Evolutionary conservation across 2,329 filamentous ascomycete species (phyloP).

Genomic region (Hymenoscyphus albidus): DNA sequence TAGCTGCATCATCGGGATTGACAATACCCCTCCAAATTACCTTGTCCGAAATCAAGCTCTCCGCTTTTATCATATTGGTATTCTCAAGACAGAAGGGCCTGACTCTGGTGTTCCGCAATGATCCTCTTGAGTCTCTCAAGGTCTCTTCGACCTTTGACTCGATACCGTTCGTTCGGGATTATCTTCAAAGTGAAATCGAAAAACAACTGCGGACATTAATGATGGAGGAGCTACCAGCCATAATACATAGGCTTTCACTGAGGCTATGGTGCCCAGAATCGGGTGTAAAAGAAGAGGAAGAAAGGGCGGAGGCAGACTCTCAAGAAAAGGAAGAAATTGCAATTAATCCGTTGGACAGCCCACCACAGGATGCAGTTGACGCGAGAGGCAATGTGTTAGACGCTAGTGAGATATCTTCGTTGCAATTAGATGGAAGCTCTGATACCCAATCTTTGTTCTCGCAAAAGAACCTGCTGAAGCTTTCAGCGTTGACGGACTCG

Average conservation of each 20-base stretch:
- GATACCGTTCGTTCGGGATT: slow-evolving; percentile 96
- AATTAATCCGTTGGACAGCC: slow-evolving; percentile 76
- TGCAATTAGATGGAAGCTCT: slow-evolving; percentile 73
- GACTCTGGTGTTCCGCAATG: slow-evolving; percentile 95
- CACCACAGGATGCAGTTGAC: slow-evolving; percentile 79
- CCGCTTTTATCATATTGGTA: slow-evolving; percentile 94
- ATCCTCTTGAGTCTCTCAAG: slow-evolving; percentile 94
- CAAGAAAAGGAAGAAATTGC: slow-evolving; percentile 46
- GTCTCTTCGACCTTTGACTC: slow-evolving; percentile 99
- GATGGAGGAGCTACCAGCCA: slow-evolving; percentile 96
- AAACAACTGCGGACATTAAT: slow-evolving; percentile 86
- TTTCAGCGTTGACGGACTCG: slow-evolving; percentile 80
- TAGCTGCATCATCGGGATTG: slow-evolving; percentile 85
- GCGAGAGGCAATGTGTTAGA: slow-evolving; percentile 73
- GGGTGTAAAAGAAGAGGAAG: slow-evolving; percentile 57
- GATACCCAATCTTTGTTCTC: slow-evolving; percentile 90
- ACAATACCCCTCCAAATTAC: slow-evolving; percentile 98
- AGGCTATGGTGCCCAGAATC: slow-evolving; percentile 89
- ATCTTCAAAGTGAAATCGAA: slow-evolving; percentile 94
- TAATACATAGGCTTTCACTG: slow-evolving; percentile 88
- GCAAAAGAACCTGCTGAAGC: slow-evolving; percentile 83
- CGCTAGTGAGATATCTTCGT: slow-evolving; percentile 67
- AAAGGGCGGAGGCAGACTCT: slow-evolving; percentile 47
- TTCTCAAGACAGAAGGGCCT: slow-evolving; percentile 97
- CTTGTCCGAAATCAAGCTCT: slow-evolving; percentile 89